phyloP scores from a whole-genome alignment of 2,329 filamentous ascomycete species.

The Bipolaris sorokiniana region DNA sequence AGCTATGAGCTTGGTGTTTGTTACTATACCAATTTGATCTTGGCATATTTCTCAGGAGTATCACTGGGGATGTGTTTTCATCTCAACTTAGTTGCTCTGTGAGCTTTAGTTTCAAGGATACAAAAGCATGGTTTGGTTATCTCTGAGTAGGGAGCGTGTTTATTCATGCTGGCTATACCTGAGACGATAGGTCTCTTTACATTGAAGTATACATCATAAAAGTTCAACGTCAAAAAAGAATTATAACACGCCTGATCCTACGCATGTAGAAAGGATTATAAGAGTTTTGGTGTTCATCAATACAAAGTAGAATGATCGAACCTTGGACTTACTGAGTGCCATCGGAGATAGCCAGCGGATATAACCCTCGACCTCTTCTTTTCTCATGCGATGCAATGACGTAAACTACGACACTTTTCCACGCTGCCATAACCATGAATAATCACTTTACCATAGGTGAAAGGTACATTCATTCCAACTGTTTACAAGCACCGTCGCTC shows the following conservation, averaged over 20 bases:
- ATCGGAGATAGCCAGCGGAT: background rate
- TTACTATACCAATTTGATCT: background rate
- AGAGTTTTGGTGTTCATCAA: background rate
- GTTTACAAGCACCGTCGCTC: background rate
- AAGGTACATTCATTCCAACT: background rate
- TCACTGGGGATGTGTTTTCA: background rate
- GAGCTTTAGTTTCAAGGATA: background rate
- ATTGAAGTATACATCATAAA: background rate
- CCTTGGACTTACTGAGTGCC: constrained; percentile 1
- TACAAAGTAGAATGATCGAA: background rate
- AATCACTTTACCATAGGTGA: background rate
- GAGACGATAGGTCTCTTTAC: background rate
- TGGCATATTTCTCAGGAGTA: background rate
- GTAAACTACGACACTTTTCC: background rate
- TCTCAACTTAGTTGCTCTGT: background rate
- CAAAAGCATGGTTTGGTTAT: background rate
- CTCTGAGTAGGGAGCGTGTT: background rate
- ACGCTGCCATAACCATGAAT: background rate
- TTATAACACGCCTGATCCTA: background rate
- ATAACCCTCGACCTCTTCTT: background rate
- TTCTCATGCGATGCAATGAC: constrained; percentile 1
- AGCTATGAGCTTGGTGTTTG: background rate
- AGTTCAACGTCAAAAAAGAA: background rate
- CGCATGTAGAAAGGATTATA: background rate
- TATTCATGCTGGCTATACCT: background rate